Conservation (phyloP, 495 filamentous ascomycete species). For the Annulohypoxylon nitens region DNA sequence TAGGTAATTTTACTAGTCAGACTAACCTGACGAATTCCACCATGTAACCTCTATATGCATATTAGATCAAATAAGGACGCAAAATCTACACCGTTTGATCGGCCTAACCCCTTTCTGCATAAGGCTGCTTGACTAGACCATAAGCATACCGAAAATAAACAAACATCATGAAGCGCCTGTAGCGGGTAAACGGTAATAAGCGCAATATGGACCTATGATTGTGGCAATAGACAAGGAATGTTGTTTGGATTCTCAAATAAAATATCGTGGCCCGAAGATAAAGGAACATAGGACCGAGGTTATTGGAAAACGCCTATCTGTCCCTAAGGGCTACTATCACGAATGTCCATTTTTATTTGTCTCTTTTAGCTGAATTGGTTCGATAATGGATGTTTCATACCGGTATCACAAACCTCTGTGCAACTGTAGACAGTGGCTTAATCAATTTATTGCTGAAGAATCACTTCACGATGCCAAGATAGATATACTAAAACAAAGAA, state of each 20-base stretch:
- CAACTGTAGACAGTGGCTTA: neutral
- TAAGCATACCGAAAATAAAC: constrained; percentile 3
- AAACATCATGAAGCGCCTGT: neutral
- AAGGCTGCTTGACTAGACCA: neutral
- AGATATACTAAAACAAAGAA: neutral
- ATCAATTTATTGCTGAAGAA: neutral
- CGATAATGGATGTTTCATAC: neutral
- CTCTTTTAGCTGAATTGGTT: neutral
- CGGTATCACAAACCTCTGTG: neutral
- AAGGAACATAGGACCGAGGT: neutral
- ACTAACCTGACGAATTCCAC: neutral
- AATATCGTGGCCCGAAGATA: neutral
- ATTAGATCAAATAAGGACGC: neutral
- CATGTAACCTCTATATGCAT: neutral
- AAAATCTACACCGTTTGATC: neutral
- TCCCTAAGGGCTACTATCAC: neutral
- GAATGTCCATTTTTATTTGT: neutral
- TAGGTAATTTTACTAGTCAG: neutral
- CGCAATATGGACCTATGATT: neutral
- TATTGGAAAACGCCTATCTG: neutral
- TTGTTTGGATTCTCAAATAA: neutral
- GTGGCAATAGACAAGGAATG: neutral
- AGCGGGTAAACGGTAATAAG: constrained; percentile 2
- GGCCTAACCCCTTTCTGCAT: neutral
- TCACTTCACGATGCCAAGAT: neutral